phyloP scores from a whole-genome alignment of 1,284 basidiomycete genomes.

The Xerocomus amazonicus region DNA sequence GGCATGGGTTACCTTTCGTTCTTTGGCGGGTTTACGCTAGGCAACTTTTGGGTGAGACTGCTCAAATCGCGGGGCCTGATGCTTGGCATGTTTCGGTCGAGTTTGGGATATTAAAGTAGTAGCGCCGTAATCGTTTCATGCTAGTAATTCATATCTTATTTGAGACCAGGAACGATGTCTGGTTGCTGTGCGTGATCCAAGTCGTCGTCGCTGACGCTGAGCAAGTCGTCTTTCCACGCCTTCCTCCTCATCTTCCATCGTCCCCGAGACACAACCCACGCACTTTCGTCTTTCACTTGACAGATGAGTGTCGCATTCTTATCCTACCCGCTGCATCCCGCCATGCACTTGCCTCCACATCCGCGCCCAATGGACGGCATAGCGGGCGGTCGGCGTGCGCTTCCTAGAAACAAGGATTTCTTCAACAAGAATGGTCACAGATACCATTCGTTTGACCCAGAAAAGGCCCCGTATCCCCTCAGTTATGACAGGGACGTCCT shows the following conservation, averaged over 20 bases:
- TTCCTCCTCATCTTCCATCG: not conserved
- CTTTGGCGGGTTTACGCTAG: constrained; percentile 46
- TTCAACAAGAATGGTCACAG: constrained; percentile 54
- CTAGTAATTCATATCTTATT: constrained; percentile 2
- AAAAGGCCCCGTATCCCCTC: constrained; percentile 68
- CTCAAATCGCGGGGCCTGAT: constrained; percentile 29
- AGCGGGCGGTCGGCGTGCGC: constrained; percentile 19
- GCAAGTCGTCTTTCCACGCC: constrained; percentile 17
- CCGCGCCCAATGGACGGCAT: constrained; percentile 11
- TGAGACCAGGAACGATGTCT: constrained; percentile 4
- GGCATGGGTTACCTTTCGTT: constrained; percentile 45
- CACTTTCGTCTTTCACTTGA: constrained; percentile 11
- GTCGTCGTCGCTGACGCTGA: not conserved
- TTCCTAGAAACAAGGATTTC: constrained; percentile 51
- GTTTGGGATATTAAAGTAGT: constrained; percentile 21
- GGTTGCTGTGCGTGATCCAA: constrained; percentile 3
- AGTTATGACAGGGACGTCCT: constrained; percentile 62
- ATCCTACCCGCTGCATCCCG: constrained; percentile 6
- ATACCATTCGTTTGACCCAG: constrained; percentile 62
- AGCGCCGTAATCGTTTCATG: constrained; percentile 8
- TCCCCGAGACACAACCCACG: constrained; percentile 1
- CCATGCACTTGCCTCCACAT: constrained; percentile 20
- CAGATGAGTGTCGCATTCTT: constrained; percentile 15
- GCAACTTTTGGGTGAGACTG: constrained; percentile 35
- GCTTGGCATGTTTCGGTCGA: constrained; percentile 27